Base-by-base conservation (phyloP, 495 filamentous ascomycete genomes). In the Aspergillus conjunctus region DNA sequence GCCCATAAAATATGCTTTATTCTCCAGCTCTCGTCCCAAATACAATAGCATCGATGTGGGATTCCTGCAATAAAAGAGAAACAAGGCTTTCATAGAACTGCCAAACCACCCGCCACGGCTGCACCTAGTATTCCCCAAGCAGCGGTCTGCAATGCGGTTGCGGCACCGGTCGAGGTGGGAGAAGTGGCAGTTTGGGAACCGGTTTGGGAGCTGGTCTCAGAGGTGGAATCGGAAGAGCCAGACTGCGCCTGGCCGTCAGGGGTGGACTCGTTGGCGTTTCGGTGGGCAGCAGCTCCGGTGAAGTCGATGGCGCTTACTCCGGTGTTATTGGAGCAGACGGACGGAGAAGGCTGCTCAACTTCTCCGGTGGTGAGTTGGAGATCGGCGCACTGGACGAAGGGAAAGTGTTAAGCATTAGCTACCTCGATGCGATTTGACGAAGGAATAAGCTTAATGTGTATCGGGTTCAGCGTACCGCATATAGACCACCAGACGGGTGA, bases 351-450 rank as follows among this genome's bases (percentile, higher is more conserved):
- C 10, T 69, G 17, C 7, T 69, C 58, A 33, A 69, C 69, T 2
- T 62, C 65, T 31, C 61, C 66, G 54, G 44, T 58, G 4, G 76
- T 77, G 68, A 88, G 82, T 50, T 81, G 84, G 58, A 88, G 79
- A 65, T 88, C 86, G 56, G 85, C 84, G 63, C 85, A 88, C 85
- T 88, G 26, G 14, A 12, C 7, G 5, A 34, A 17, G 30, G n/a
- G 43, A 43, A 22, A 31, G 21, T 4, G 26, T 63, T 12, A 61
- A 49, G 33, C 44, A 43, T 49, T 22, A 14, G 10, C 14, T 46
- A 32, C 18, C 18, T 41, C 37, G 9, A 48, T 20, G 6, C 10
- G 7, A 17, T 14, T 17, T 48, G n/a, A 7, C 7, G 4, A 17
- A 48, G 44, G 39, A 43, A 26, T 26, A 43, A 17, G 39, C 14